Percentiles rank a stretch among this genome's conserved stretches.
Conservation (phyloP, 208 protist genomes). For the Trypanosoma boissoni region DNA sequence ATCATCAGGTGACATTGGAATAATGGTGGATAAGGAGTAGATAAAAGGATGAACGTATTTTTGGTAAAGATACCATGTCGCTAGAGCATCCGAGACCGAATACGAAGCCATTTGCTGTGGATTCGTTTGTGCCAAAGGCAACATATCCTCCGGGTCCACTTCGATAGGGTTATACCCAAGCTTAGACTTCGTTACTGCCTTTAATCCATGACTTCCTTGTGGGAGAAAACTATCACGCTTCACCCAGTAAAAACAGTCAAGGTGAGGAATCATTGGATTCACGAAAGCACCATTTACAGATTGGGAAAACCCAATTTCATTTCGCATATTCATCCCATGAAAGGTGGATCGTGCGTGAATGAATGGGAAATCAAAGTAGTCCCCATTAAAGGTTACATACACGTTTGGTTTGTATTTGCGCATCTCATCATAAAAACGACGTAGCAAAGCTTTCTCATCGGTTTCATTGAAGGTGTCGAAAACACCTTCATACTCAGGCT, state of each 20-base stretch:
- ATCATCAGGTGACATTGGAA: slow-evolving; percentile 99
- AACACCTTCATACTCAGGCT: slow-evolving; percentile 96
- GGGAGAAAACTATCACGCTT: slow-evolving; percentile 99
- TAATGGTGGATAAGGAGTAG: slow-evolving; percentile 99
- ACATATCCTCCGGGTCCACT: slow-evolving; percentile 99
- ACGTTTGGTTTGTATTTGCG: slow-evolving; percentile 95
- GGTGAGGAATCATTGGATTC: slow-evolving; percentile 91
- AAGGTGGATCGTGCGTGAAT: slow-evolving; percentile 93
- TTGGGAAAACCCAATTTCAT: slow-evolving; percentile 87
- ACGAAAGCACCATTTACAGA: slow-evolving; percentile 92
- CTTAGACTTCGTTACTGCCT: slow-evolving; percentile 98
- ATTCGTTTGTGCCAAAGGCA: slow-evolving; percentile 92
- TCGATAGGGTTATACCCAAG: slow-evolving; percentile 99
- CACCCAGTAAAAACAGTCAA: slow-evolving; percentile 99
- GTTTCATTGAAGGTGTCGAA: slow-evolving; percentile 98
- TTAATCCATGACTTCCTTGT: slow-evolving; percentile 95
- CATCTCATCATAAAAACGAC: slow-evolving; percentile 97
- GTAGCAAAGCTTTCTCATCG: slow-evolving; percentile 92
- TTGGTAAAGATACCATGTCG: slow-evolving; percentile 99
- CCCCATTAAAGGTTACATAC: slow-evolving; percentile 99
- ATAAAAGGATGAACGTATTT: slow-evolving; percentile 99
- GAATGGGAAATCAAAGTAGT: slow-evolving; percentile 99
- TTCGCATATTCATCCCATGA: slow-evolving; percentile 85
- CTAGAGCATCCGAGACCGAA: slow-evolving; percentile 99
- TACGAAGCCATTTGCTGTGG: slow-evolving; percentile 99